A percentile compares a stretch with the other conserved stretches of the same genome.
Evolutionary conservation across 2,329 filamentous ascomycete genomes (phyloP).

Genomic region (Aspergillus glaucus): DNA sequence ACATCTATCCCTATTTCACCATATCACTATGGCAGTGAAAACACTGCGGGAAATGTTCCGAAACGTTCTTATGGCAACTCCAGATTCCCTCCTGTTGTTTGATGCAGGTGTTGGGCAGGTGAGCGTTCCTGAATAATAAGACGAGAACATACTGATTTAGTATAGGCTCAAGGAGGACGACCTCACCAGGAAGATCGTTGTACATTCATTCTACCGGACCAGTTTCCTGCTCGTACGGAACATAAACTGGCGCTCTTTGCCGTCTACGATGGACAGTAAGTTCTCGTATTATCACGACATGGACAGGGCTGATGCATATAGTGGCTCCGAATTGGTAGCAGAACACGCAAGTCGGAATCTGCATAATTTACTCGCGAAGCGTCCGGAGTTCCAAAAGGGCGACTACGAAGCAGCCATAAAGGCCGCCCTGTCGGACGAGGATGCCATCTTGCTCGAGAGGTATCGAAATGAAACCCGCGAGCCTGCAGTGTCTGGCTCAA

Average conservation of each 20-base stretch:
- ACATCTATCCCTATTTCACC: not conserved
- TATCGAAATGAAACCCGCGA: constrained; percentile 20
- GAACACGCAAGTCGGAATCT: constrained; percentile 26
- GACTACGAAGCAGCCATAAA: constrained; percentile 27
- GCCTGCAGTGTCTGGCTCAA: constrained; percentile 26
- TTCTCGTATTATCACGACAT: not conserved
- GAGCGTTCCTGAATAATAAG: not conserved
- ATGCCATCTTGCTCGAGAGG: constrained; percentile 20
- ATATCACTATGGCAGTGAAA: constrained; percentile 9
- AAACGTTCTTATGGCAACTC: constrained; percentile 17
- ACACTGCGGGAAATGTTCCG: constrained; percentile 15
- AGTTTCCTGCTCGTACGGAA: constrained; percentile 21
- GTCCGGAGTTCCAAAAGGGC: constrained; percentile 23
- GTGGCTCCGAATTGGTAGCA: constrained; percentile 26
- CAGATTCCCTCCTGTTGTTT: constrained; percentile 22
- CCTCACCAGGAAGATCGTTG: constrained; percentile 27
- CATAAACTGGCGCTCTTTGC: constrained; percentile 27
- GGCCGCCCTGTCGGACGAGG: constrained; percentile 24
- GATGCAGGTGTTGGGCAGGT: constrained; percentile 27
- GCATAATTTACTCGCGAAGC: constrained; percentile 19
- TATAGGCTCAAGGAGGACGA: constrained; percentile 25
- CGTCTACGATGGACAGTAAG: constrained; percentile 33
- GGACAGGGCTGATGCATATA: constrained; percentile 6
- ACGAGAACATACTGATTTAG: not conserved
- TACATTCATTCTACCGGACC: constrained; percentile 21